Conservation (phyloP, 495 filamentous ascomycete genomes). For the Stereocaulon alpinum region DNA sequence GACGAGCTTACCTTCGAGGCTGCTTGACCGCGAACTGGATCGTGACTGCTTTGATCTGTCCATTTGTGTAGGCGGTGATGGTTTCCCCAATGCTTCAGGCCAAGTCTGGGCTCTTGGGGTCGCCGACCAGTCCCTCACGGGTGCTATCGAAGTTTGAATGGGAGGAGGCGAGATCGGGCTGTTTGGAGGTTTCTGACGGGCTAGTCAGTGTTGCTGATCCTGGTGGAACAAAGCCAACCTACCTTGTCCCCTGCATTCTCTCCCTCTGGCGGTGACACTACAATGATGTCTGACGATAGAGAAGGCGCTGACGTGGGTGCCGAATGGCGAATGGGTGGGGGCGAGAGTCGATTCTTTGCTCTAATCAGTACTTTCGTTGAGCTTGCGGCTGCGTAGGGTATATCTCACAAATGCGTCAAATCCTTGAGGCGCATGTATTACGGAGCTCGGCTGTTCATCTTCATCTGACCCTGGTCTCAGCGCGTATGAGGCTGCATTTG, state of each 20-base stretch:
- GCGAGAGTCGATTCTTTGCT: constrained; percentile 28
- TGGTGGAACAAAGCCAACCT: constrained; percentile 7
- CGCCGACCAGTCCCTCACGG: constrained; percentile 48
- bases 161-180: constrained; percentile 47
- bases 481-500: constrained; percentile 42
- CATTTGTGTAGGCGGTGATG: constrained; percentile 28
- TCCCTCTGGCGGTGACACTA: constrained; percentile 27
- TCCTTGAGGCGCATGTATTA: constrained; percentile 76
- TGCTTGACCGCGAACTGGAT: constrained; percentile 40
- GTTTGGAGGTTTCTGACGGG: constrained; percentile 18
- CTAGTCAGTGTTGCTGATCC: background rate
- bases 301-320: constrained; percentile 20
- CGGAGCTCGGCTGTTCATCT: constrained; percentile 63
- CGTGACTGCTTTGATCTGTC: constrained; percentile 22
- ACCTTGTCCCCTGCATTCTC: constrained; percentile 27
- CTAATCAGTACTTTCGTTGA: constrained; percentile 5
- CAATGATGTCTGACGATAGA: constrained; percentile 26
- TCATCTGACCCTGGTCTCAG: constrained; percentile 49
- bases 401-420: constrained; percentile 64
- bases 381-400: background rate
- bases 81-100: constrained; percentile 53
- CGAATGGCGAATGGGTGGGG: constrained; percentile 23
- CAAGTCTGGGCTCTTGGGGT: constrained; percentile 79
- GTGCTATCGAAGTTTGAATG: constrained; percentile 58
- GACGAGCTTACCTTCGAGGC: constrained; percentile 55